These are phyloP conservation scores for Thamnidium elegans DNA, from an alignment of 192 early-diverging fungal species.

Conservation along the genomic window DNA sequence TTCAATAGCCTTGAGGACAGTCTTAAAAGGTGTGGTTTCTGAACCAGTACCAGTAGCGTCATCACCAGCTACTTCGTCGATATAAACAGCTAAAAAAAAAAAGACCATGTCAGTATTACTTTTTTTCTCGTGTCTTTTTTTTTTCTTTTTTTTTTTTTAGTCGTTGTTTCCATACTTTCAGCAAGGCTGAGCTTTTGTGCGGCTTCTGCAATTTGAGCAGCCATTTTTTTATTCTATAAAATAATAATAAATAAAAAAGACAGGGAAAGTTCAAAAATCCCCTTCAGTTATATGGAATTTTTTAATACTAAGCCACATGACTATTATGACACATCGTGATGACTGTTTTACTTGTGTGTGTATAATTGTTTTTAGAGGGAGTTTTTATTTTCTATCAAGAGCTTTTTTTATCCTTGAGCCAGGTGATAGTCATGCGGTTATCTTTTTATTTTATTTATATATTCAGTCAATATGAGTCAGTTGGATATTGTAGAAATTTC, in stretches of 20 bases:
- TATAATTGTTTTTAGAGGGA: background rate
- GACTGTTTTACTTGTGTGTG: background rate
- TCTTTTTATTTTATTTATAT: no score
- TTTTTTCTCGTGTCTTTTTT: background rate
- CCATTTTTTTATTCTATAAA: background rate
- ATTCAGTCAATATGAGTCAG: background rate
- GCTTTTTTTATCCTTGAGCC: no score
- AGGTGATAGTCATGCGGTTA: background rate
- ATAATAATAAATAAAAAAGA: background rate
- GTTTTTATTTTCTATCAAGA: background rate
- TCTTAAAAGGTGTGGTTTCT: slow-evolving; percentile 73
- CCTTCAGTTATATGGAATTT: background rate
- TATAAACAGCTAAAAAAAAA: slow-evolving; percentile 43
- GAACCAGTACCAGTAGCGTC: slow-evolving; percentile 80
- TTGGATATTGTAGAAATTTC: background rate
- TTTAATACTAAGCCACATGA: background rate
- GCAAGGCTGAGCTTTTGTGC: slow-evolving; percentile 7
- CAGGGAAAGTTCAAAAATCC: background rate
- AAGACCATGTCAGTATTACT: background rate
- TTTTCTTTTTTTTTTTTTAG: no score
- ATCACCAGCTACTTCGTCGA: slow-evolving; percentile 82
- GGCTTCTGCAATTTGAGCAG: slow-evolving; percentile 1
- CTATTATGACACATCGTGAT: slow-evolving; percentile 3
- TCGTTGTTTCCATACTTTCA: slow-evolving; percentile 9
- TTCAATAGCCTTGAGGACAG: slow-evolving; percentile 70